Evolutionary conservation across 352 stramenopile genomes (phyloP).

Genomic region (Hyaloperonospora arabidopsidis): DNA sequence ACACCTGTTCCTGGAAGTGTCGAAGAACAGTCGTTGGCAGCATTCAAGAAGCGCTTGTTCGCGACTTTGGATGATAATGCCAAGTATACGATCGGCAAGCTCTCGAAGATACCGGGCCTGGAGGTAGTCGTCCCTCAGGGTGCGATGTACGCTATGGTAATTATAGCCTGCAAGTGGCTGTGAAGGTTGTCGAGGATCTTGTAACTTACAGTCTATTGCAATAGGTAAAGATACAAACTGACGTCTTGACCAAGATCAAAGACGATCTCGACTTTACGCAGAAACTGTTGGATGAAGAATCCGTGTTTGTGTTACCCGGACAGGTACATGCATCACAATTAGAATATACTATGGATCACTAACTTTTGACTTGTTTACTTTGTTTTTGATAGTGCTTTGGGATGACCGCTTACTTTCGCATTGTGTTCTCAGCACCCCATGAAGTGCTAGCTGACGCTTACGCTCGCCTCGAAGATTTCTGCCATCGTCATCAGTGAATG

Average conservation of each 20-base stretch:
- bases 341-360: background rate
- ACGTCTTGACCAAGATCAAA: slow-evolving; percentile 68
- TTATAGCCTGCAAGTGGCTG: background rate
- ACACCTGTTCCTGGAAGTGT: slow-evolving; percentile 49
- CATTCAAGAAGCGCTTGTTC: slow-evolving; percentile 85
- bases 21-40: slow-evolving; percentile 48
- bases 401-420: slow-evolving; percentile 66
- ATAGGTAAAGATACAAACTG: slow-evolving; percentile 55
- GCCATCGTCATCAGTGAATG: slow-evolving; percentile 34
- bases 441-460: slow-evolving; percentile 63
- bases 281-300: slow-evolving; percentile 92
- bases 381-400: slow-evolving; percentile 36
- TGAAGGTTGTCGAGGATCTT: background rate
- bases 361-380: slow-evolving; percentile 3
- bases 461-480: slow-evolving; percentile 51
- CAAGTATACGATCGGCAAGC: slow-evolving; percentile 63
- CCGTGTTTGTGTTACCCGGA: slow-evolving; percentile 92
- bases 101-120: slow-evolving; percentile 78
- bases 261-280: slow-evolving; percentile 92
- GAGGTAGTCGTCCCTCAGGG: slow-evolving; percentile 86
- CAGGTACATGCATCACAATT: slow-evolving; percentile 30
- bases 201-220: background rate
- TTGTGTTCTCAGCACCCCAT: slow-evolving; percentile 62
- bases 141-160: slow-evolving; percentile 93
- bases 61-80: slow-evolving; percentile 81